Conservation (phyloP, 768 basidiomycete genomes). For the Termitomyces sp. region DNA sequence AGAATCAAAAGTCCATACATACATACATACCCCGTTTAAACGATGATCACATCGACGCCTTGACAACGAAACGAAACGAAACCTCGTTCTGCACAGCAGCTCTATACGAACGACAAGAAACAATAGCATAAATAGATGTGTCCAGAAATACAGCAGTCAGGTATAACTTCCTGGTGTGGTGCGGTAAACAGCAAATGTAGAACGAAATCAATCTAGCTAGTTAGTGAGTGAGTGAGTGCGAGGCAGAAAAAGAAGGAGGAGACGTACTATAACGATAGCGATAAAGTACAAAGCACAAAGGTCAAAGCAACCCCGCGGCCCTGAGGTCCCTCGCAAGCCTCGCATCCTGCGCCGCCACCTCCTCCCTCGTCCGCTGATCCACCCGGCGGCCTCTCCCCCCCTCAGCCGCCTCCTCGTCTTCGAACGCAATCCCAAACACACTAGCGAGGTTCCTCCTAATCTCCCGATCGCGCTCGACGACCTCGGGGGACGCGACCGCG, state of each 20-base stretch:
- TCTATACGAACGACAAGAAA: no score
- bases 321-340: conserved; percentile 45
- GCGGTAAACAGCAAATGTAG: no score
- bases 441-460: conserved; percentile 46
- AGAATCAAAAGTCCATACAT: no score
- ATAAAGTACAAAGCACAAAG: not conserved
- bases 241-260: not conserved
- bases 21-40: no score
- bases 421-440: conserved; percentile 45
- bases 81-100: no score
- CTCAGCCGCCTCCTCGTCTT: conserved; percentile 22
- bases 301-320: conserved; percentile 51
- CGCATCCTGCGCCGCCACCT: conserved; percentile 29
- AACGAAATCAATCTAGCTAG: no score
- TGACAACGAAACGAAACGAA: no score
- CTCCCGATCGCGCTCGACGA: conserved; percentile 44
- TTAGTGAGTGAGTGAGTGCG: no score
- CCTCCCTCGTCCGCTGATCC: not conserved
- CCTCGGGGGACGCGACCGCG: conserved; percentile 35
- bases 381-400: not conserved
- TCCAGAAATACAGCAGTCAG: no score
- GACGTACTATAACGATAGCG: not conserved
- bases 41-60: no score
- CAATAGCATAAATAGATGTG: no score
- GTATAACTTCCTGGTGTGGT: no score